Base-by-base conservation (phyloP, 2,329 filamentous ascomycete species). In the Aspergillus fructus region DNA sequence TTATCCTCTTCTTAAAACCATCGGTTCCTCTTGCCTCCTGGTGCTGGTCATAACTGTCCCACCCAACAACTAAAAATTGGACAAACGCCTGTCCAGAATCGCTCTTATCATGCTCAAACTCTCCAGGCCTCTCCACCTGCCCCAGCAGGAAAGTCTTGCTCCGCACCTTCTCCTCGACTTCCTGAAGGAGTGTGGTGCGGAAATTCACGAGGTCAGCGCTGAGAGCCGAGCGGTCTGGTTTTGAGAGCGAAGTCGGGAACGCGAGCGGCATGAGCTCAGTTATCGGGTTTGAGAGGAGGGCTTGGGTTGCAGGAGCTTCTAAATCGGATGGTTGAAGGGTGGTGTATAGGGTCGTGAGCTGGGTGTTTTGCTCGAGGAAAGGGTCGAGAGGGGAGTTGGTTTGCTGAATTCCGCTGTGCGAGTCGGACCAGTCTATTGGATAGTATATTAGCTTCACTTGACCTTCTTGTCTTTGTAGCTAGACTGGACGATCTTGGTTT, bases 41-140 rank as follows among this genome's bases (percentile, higher is more conserved):
- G 67, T 85, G 83, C 48, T 71, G 72, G 37, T 82, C 78, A 19
- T 80, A 71, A 62, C 73, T 80, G 50, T 77, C 69, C 83, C 83
- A 85, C 5, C 82, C 83, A 53, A 83, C 70, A 17, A 74, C 72
- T n/a, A 76, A 57, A 4, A 79, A 63, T 62, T 76, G 76, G 55
- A 77, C 67, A 54, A 75, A 74, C 11, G 76, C 79, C 62, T 76
- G 68, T 3, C 74, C 74, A 15, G 70, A 76, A 39, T 59, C 68
- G 64, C 77, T 79, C 69, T 56, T 72, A 65, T 40, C 65, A 68
- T 63, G 70, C 27, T 64, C 40, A 40, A 73, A 56, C 55, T 52
- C 64, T 21, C 68, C 67, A 0, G 75, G 75, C 19, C 74, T 62
- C 34, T 74, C 72, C 8, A 76, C 63, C 58, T 74, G 70, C 2